Conservation (phyloP, 2,329 filamentous ascomycete species). For the Fonsecaea monophora region DNA sequence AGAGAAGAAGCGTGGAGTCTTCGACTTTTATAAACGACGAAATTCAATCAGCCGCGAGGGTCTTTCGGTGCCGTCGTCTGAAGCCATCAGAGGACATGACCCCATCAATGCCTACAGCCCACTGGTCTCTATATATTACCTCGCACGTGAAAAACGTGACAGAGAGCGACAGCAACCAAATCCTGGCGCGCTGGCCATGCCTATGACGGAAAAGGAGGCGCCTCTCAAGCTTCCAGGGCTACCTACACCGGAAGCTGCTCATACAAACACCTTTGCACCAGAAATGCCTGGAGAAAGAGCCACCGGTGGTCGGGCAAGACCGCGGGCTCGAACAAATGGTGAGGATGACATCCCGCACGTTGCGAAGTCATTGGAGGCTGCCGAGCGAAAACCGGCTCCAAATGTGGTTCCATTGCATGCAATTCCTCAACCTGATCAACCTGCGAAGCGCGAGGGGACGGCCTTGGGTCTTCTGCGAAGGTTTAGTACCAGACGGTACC, state of each 20-base stretch:
- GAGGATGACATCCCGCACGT: conserved; percentile 86
- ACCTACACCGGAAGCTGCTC: conserved; percentile 79
- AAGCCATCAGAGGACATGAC: conserved; percentile 83
- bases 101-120: conserved; percentile 93
- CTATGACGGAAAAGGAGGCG: conserved; percentile 62
- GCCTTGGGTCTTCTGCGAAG: conserved; percentile 83
- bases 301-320: conserved; percentile 80
- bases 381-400: conserved; percentile 51
- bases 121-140: conserved; percentile 89
- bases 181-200: conserved; percentile 65
- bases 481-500: conserved; percentile 83
- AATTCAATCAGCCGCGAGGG: conserved; percentile 93
- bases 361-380: conserved; percentile 69
- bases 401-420: conserved; percentile 22
- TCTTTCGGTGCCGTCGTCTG: conserved; percentile 79
- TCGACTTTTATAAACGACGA: conserved; percentile 95
- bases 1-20: conserved; percentile 90
- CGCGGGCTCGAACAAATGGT: conserved; percentile 88
- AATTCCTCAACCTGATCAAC: conserved; percentile 59
- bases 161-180: conserved; percentile 66
- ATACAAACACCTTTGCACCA: conserved; percentile 84
- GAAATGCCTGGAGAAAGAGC: conserved; percentile 89
- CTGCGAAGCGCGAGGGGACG: conserved; percentile 82
- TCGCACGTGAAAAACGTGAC: conserved; percentile 93
- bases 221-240: conserved; percentile 74